Evolutionary conservation across 2,329 filamentous ascomycete genomes (phyloP).

Genomic region (Calonectria fujianensis): DNA sequence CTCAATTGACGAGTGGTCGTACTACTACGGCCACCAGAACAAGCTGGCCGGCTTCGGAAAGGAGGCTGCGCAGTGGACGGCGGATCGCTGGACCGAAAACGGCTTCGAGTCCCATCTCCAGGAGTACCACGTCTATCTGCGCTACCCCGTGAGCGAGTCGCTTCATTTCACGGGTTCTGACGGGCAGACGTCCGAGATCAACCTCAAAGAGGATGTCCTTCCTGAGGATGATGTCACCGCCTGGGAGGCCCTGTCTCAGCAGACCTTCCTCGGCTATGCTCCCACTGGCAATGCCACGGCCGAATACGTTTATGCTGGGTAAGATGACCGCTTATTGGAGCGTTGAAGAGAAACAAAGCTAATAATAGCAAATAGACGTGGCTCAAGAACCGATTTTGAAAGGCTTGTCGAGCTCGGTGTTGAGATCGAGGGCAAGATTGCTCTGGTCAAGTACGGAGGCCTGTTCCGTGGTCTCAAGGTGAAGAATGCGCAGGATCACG

Average conservation of each 20-base stretch:
- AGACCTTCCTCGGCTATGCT: conserved; percentile 90
- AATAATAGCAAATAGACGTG: conserved; percentile 64
- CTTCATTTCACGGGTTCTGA: conserved; percentile 63
- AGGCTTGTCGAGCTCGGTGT: conserved; percentile 81
- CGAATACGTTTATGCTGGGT: conserved; percentile 85
- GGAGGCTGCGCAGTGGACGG: conserved; percentile 63
- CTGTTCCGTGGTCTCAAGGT: conserved; percentile 89
- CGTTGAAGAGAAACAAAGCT: not conserved
- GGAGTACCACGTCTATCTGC: conserved; percentile 76
- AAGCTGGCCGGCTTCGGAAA: conserved; percentile 62
- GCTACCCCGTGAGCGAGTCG: conserved; percentile 75
- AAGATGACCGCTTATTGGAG: not conserved
- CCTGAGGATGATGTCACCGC: conserved; percentile 84
- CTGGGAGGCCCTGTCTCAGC: conserved; percentile 77
- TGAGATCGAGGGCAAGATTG: conserved; percentile 84
- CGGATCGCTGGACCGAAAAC: conserved; percentile 61
- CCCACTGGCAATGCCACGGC: conserved; percentile 85
- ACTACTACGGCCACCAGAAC: conserved; percentile 63
- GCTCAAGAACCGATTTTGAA: conserved; percentile 83
- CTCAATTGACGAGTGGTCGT: conserved; percentile 61
- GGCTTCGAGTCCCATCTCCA: conserved; percentile 60
- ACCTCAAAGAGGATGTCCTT: conserved; percentile 82
- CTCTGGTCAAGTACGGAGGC: conserved; percentile 83
- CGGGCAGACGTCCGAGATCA: conserved; percentile 76
- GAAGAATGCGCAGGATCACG: conserved; percentile 88